A percentile compares a stretch with the other conserved stretches of the same genome.
phyloP scores from a whole-genome alignment of 768 basidiomycete genomes.

The Rhizopogon vesiculosus region DNA sequence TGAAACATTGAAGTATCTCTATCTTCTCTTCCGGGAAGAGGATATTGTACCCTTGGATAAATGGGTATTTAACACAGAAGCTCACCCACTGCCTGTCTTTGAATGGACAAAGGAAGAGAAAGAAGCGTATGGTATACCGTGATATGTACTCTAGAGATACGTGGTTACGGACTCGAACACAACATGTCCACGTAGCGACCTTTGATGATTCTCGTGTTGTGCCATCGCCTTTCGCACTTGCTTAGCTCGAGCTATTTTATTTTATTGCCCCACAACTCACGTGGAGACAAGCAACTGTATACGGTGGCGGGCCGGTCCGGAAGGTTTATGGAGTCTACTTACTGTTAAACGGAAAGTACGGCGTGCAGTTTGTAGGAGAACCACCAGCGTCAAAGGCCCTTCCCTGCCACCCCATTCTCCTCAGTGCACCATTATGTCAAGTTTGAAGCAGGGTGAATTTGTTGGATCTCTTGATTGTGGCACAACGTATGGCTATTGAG shows the following conservation, averaged over 20 bases:
- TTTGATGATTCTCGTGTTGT: not conserved
- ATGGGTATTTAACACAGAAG: slow-evolving; percentile 68
- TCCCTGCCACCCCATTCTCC: not conserved
- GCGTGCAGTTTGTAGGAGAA: not conserved
- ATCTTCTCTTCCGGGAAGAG: slow-evolving; percentile 61
- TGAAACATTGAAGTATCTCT: slow-evolving; percentile 70
- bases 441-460: slow-evolving; percentile 67
- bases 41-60: slow-evolving; percentile 51
- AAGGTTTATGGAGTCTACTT: not conserved
- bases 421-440: slow-evolving; percentile 20
- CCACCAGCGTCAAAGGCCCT: slow-evolving; percentile 8
- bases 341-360: not conserved
- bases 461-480: slow-evolving; percentile 93
- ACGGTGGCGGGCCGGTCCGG: slow-evolving; percentile 6
- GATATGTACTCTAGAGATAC: not conserved
- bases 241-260: too few relatives aligned
- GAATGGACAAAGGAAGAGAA: slow-evolving; percentile 55
- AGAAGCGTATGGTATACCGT: slow-evolving; percentile 32
- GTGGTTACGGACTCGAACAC: not conserved
- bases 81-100: slow-evolving; percentile 75
- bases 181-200: not conserved
- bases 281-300: too few relatives aligned
- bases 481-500: slow-evolving; percentile 66
- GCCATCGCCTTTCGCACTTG: too few relatives aligned
- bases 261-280: too few relatives aligned